Base-by-base conservation (phyloP, 2,329 filamentous ascomycete species). In the Botrytis byssoidea region DNA sequence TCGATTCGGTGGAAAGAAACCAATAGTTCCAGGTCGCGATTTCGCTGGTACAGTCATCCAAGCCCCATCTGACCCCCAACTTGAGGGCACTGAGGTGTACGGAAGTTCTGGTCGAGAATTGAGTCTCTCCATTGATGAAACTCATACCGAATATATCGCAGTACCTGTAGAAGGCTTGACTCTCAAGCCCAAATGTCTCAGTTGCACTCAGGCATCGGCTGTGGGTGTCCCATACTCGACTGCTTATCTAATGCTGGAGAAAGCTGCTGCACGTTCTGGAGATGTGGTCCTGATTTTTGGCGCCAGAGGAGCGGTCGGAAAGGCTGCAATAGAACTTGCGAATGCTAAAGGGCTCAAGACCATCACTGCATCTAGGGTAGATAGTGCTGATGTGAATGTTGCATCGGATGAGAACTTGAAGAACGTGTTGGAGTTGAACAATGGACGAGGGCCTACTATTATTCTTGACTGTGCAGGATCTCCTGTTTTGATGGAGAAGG, bases 391-490 rank as follows among this genome's bases (percentile, higher is more conserved):
- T 65, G 44, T 72, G 3, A 72, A 67, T 59, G 7, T 67, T 4
- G 44, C 32, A 29, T 12, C n/a, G 7, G 61, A 59, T 66, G 37
- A 16, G 6, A n/a, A 71, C 14, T 20, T 71, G 14, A 22, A 37
- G 0, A 37, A 29, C 9, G 70, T 71, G 32, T 65, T 71, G 32
- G 59, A 71, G 3, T 55, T 65, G 32, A 71, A 65, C 18, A n/a
- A 18, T 7, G 70, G 32, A 29, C 65, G 32, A 64, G 32, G 35
- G 14, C 59, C 59, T 6, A 60, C 18, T n/a, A 55, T 65, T 37
- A 71, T 71, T 40, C 25, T 71, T 64, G 70, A 71, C 59, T 65
- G 32, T 42, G 70, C 42, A 35, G 44, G 44, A 37, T 71, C 59
- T 7, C 42, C 70, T 1, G 59, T 14, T 2, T 42, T 71, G 32